Percentiles rank a stretch among this genome's conserved stretches.
phyloP scores from a whole-genome alignment of 2,329 filamentous ascomycete genomes.

The Arthrobotrys iridis region DNA sequence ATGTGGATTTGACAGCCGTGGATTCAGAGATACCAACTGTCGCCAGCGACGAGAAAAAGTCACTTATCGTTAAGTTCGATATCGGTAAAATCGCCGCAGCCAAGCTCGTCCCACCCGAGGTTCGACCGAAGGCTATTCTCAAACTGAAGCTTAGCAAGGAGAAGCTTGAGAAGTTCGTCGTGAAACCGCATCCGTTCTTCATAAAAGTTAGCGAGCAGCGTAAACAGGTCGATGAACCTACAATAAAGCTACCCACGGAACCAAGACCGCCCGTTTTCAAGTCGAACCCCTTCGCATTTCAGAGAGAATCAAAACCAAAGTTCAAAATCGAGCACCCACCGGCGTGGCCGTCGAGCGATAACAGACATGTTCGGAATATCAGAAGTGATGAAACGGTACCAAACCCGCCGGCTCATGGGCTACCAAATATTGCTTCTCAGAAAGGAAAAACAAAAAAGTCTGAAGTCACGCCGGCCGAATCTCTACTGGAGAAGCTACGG shows the following conservation, averaged over 20 bases:
- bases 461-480: constrained; percentile 31
- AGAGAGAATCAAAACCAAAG: constrained; percentile 46
- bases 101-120: constrained; percentile 17
- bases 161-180: constrained; percentile 25
- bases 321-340: constrained; percentile 32
- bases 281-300: constrained; percentile 22
- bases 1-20: not conserved
- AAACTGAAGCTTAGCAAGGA: constrained; percentile 32
- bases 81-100: constrained; percentile 40
- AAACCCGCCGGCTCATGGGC: constrained; percentile 15
- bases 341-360: constrained; percentile 35
- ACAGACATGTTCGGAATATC: constrained; percentile 36
- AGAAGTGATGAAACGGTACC: not conserved
- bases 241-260: not conserved
- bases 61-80: constrained; percentile 28
- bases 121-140: constrained; percentile 22
- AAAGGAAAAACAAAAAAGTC: constrained; percentile 43
- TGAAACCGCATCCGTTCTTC: constrained; percentile 49
- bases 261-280: constrained; percentile 3
- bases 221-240: constrained; percentile 17
- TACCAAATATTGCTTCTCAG: constrained; percentile 3
- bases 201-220: constrained; percentile 36
- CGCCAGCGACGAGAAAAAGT: not conserved
- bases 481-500: constrained; percentile 15
- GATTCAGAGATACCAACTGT: not conserved